Percentiles rank a stretch among this genome's conserved stretches.
phyloP scores from a whole-genome alignment of 2,329 filamentous ascomycete species.

The Apiospora marii region DNA sequence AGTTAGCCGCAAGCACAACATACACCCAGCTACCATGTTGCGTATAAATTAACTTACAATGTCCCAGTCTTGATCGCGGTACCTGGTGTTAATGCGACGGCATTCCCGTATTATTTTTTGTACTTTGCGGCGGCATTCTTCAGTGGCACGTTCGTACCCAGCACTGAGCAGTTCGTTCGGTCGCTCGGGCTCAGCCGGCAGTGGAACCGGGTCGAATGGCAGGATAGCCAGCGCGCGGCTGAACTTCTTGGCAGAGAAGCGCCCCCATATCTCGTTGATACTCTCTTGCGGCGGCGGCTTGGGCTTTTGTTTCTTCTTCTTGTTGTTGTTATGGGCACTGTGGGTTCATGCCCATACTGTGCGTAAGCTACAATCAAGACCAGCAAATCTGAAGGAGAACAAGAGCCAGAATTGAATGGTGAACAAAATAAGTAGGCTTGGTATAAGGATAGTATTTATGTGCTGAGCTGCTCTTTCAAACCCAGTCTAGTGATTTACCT shows the following conservation, averaged over 20 bases:
- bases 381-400: no score
- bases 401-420: no score
- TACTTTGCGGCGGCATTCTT: constrained; percentile 69
- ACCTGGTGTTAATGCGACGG: constrained; percentile 78
- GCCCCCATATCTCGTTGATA: constrained; percentile 73
- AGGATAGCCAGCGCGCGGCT: constrained; percentile 71
- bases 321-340: constrained; percentile 38
- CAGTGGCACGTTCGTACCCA: constrained; percentile 69
- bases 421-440: no score
- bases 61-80: constrained; percentile 71
- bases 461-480: no score
- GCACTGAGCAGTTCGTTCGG: constrained; percentile 67
- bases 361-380: no score
- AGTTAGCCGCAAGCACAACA: not conserved
- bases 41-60: constrained; percentile 53
- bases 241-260: constrained; percentile 66
- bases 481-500: no score
- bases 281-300: constrained; percentile 68
- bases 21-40: not conserved
- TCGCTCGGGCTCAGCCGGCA: constrained; percentile 56
- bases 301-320: constrained; percentile 66
- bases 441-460: no score
- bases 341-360: no score
- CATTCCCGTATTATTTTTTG: constrained; percentile 71
- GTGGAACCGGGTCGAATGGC: constrained; percentile 67